Percentiles rank a stretch among this genome's conserved stretches.
Evolutionary conservation across 805 yeast species (phyloP).

Genomic region (Alloascoidea hylecoeti): DNA sequence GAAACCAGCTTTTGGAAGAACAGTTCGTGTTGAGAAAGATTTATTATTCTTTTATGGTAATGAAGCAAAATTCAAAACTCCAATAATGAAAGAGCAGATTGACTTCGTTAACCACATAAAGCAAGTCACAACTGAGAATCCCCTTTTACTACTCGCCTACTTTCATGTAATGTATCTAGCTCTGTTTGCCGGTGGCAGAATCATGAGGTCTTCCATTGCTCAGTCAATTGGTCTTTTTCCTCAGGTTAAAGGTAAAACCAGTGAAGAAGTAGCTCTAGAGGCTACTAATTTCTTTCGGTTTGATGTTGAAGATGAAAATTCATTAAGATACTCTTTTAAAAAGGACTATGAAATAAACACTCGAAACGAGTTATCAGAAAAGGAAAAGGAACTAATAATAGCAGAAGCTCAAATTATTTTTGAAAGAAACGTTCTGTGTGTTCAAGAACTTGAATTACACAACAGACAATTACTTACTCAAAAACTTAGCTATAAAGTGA

Average conservation of each 20-base stretch:
- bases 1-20: constrained; percentile 59
- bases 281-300: constrained; percentile 67
- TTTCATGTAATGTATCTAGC: constrained; percentile 80
- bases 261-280: constrained; percentile 40
- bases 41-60: constrained; percentile 46
- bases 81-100: constrained; percentile 47
- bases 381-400: constrained; percentile 55
- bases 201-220: constrained; percentile 52
- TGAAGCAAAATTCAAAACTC: constrained; percentile 38
- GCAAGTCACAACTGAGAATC: constrained; percentile 39
- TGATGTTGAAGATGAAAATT: constrained; percentile 53
- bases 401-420: constrained; percentile 56
- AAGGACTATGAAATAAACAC: constrained; percentile 69
- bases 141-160: constrained; percentile 62
- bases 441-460: constrained; percentile 53
- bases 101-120: constrained; percentile 49
- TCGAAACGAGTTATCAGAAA: constrained; percentile 51
- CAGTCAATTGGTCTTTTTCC: constrained; percentile 67
- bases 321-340: constrained; percentile 52
- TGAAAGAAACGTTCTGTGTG: constrained; percentile 42
- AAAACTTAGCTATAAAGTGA: neutral
- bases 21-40: constrained; percentile 41
- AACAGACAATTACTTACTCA: constrained; percentile 26
- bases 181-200: constrained; percentile 73
- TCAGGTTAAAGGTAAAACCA: constrained; percentile 49